A percentile compares a stretch with the other conserved stretches of the same genome.
phyloP scores from a whole-genome alignment of 805 yeast species.

The Nakazawaea molendinolei region DNA sequence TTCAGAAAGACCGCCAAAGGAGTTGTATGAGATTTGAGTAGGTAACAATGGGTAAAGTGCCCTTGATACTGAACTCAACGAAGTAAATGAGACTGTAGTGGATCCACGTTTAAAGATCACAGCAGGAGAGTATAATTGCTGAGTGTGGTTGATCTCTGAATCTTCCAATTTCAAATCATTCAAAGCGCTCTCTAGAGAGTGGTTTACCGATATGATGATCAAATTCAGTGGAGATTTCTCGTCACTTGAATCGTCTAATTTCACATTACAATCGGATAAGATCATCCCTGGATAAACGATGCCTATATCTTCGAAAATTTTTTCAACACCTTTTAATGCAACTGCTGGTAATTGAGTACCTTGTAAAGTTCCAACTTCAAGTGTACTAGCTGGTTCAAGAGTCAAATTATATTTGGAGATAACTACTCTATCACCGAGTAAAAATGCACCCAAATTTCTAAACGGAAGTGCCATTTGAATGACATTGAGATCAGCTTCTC shows the following conservation, averaged over 20 bases:
- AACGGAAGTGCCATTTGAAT: slow-evolving; percentile 19
- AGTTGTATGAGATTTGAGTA: slow-evolving; percentile 35
- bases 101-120: slow-evolving; percentile 33
- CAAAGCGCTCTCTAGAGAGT: slow-evolving; percentile 15
- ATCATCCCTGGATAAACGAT: slow-evolving; percentile 51
- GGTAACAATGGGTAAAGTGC: slow-evolving; percentile 37
- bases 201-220: slow-evolving; percentile 11
- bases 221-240: slow-evolving; percentile 15
- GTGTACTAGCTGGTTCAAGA: slow-evolving; percentile 7
- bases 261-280: slow-evolving; percentile 20
- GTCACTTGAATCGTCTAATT: slow-evolving; percentile 17
- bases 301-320: slow-evolving; percentile 47
- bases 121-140: slow-evolving; percentile 38
- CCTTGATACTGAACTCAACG: slow-evolving; percentile 17
- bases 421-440: slow-evolving; percentile 27
- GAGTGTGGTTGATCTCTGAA: slow-evolving; percentile 12
- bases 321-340: slow-evolving; percentile 29
- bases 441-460: slow-evolving; percentile 17
- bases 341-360: slow-evolving; percentile 12
- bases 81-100: slow-evolving; percentile 5
- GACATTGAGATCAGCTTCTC: slow-evolving; percentile 17
- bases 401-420: slow-evolving; percentile 36
- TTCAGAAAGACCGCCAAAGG: slow-evolving; percentile 71
- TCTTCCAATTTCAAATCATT: slow-evolving; percentile 23
- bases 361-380: slow-evolving; percentile 13